phyloP scores from a whole-genome alignment of 208 protist species.

The Trypanosoma brucei region DNA sequence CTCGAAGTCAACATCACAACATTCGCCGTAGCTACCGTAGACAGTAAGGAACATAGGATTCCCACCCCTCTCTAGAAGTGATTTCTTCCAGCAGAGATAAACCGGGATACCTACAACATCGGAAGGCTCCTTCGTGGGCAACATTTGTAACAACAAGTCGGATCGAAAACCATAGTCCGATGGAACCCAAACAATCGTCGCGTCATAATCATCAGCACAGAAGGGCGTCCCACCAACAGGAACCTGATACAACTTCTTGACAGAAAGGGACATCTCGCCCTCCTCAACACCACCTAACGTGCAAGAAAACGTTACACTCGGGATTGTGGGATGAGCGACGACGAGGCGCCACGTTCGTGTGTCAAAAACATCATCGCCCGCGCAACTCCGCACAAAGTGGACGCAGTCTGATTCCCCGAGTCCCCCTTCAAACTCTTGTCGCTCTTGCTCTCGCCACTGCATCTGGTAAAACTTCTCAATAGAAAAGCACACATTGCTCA shows the following conservation, averaged over 20 bases:
- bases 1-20: constrained; percentile 52
- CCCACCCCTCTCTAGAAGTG: constrained; percentile 8
- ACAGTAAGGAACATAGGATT: constrained; percentile 57
- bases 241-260: constrained; percentile 27
- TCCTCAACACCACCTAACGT: constrained; percentile 10
- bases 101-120: constrained; percentile 37
- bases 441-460: not conserved
- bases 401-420: not conserved
- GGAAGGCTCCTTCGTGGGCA: constrained; percentile 24
- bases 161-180: constrained; percentile 38
- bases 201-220: constrained; percentile 35
- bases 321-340: constrained; percentile 29
- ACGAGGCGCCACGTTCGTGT: constrained; percentile 21
- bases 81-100: constrained; percentile 31
- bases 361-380: constrained; percentile 19
- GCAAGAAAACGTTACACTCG: constrained; percentile 18
- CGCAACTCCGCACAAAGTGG: constrained; percentile 4
- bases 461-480: constrained; percentile 1
- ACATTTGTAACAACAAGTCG: not conserved
- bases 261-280: constrained; percentile 4
- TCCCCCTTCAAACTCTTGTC: not conserved
- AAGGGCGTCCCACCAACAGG: constrained; percentile 32
- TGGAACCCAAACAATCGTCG: constrained; percentile 55
- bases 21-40: constrained; percentile 77
- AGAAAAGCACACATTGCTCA: constrained; percentile 7